These are phyloP conservation scores for Arabidopsis hybrid DNA, from an alignment of 441 rosid species.

Conservation along the genomic window DNA sequence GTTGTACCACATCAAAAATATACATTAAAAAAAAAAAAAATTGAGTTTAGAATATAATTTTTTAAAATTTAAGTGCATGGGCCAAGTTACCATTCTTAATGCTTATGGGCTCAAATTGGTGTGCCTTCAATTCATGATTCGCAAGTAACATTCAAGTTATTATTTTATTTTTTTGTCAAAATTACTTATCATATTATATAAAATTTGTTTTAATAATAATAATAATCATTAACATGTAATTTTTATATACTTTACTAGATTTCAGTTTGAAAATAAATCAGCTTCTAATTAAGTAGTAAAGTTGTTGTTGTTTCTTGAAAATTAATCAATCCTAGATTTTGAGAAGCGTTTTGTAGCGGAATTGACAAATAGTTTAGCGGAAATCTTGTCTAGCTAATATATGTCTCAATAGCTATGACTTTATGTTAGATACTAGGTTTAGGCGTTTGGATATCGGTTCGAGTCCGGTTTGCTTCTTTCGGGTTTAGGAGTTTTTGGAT, in stretches of 20 bases:
- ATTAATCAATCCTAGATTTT: not conserved
- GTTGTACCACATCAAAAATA: not conserved
- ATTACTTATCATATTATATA: not conserved
- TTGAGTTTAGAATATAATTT: not conserved
- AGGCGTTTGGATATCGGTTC: no score
- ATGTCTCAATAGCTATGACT: not conserved
- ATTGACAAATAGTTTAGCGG: not conserved
- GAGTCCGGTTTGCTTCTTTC: no score
- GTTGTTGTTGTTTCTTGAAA: not conserved
- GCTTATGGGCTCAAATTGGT: constrained; percentile 2
- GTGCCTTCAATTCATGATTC: not conserved
- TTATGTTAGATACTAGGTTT: not conserved
- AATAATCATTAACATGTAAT: no score
- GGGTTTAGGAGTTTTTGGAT: no score
- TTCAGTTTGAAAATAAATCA: no score
- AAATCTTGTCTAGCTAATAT: not conserved
- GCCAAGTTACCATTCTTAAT: constrained; percentile 3
- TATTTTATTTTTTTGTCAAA: not conserved
- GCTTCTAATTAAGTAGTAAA: no score
- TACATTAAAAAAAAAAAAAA: not conserved
- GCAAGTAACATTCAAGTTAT: not conserved
- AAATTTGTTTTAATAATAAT: no score
- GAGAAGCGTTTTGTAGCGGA: not conserved
- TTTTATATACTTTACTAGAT: not conserved
- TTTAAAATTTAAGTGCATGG: not conserved